Conservation (phyloP, 352 stramenopile species). For the Pythium volutum region DNA sequence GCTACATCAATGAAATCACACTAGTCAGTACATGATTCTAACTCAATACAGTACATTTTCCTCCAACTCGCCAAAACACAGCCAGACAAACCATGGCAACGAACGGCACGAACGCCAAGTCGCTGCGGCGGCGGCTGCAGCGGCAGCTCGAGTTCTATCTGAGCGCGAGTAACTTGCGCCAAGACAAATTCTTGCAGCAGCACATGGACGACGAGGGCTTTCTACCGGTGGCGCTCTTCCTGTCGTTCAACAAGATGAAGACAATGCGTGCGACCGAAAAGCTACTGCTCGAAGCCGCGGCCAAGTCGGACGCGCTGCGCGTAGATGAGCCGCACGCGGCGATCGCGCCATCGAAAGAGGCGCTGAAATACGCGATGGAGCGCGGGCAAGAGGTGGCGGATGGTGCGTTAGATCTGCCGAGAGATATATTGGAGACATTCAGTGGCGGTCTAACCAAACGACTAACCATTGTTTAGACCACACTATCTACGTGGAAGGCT, state of each 20-base stretch:
- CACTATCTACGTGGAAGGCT: slow-evolving; percentile 80
- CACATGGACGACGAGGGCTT: slow-evolving; percentile 67
- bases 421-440: slow-evolving; percentile 1
- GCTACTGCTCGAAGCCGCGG: slow-evolving; percentile 53
- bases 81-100: background rate
- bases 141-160: slow-evolving; percentile 84
- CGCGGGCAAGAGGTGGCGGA: background rate
- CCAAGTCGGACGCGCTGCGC: slow-evolving; percentile 52
- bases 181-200: slow-evolving; percentile 81
- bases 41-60: background rate
- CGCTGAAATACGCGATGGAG: slow-evolving; percentile 6
- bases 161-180: slow-evolving; percentile 68
- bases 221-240: slow-evolving; percentile 46
- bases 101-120: slow-evolving; percentile 36
- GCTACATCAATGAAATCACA: background rate
- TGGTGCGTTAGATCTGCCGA: slow-evolving; percentile 1
- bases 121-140: slow-evolving; percentile 65
- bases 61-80: background rate
- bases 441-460: background rate
- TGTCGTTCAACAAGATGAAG: slow-evolving; percentile 63
- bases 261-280: slow-evolving; percentile 48
- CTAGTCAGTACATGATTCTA: slow-evolving; percentile 21
- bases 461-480: slow-evolving; percentile 30
- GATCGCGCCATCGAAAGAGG: slow-evolving; percentile 44
- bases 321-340: slow-evolving; percentile 34